A percentile compares a stretch with the other conserved stretches of the same genome.
phyloP scores from a whole-genome alignment of 345 rosid species.

The Dipteronia sinensis region DNA sequence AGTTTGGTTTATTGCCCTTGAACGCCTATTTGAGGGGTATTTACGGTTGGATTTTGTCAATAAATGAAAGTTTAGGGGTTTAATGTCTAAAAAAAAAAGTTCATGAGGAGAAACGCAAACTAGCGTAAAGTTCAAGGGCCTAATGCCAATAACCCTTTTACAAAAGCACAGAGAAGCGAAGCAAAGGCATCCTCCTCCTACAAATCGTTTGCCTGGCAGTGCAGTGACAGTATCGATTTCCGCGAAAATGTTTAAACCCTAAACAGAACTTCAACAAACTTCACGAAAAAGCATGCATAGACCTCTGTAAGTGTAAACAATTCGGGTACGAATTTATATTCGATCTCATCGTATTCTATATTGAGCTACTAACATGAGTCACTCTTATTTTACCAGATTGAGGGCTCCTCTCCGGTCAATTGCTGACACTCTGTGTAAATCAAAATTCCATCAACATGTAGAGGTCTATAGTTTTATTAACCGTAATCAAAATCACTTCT shows the following conservation, averaged over 20 bases:
- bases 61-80: too few species aligned
- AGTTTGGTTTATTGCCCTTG: too few species aligned
- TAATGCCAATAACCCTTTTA: too few species aligned
- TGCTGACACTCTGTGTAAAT: slow-evolving; percentile 15
- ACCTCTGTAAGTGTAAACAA: slow-evolving; percentile 17
- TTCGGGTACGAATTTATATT: not conserved
- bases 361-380: not conserved
- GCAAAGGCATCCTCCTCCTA: not conserved
- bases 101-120: too few species aligned
- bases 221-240: not conserved
- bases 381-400: slow-evolving; percentile 15
- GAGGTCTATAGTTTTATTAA: not conserved
- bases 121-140: too few species aligned
- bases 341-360: not conserved
- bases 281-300: slow-evolving; percentile 15
- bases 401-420: slow-evolving; percentile 22
- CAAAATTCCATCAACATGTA: slow-evolving; percentile 22
- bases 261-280: not conserved
- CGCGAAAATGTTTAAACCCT: slow-evolving; percentile 24
- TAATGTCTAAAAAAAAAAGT: too few species aligned
- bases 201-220: not conserved
- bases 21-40: too few species aligned
- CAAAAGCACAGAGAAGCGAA: not conserved
- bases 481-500: not conserved
- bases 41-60: too few species aligned